Conservation (phyloP, 2,329 filamentous ascomycete species). For the Fusarium stilboides region DNA sequence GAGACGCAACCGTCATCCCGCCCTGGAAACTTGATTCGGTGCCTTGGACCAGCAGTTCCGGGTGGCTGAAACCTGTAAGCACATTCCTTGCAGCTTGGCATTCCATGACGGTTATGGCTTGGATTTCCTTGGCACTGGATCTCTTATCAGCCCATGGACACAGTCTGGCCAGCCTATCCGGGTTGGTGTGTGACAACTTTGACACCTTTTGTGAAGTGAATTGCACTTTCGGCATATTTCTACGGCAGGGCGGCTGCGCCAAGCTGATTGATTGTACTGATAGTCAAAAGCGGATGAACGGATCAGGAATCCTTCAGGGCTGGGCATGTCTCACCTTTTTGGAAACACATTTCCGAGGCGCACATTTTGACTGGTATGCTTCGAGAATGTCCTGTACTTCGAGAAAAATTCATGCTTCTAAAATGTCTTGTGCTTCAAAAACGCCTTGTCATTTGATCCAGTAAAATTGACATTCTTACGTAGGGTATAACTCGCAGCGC, state of each 20-base stretch:
- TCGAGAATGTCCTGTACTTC: background rate
- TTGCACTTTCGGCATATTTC: background rate
- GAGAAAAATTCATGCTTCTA: background rate
- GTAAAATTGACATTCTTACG: conserved; percentile 5
- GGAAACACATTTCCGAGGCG: background rate
- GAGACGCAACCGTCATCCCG: conserved; percentile 14
- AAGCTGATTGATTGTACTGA: background rate
- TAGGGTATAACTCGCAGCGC: conserved; percentile 7
- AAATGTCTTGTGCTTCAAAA: no score
- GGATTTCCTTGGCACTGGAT: background rate
- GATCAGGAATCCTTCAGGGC: rapidly evolving
- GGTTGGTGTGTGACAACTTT: background rate
- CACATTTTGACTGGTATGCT: rapidly evolving
- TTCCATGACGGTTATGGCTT: conserved; percentile 10
- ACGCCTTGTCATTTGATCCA: background rate
- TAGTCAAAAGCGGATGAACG: background rate
- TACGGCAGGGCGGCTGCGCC: rapidly evolving
- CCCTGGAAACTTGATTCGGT: background rate
- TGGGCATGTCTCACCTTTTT: rapidly evolving
- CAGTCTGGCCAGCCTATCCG: background rate
- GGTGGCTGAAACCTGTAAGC: conserved; percentile 19
- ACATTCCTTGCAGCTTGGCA: background rate
- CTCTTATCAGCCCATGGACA: background rate
- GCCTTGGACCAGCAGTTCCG: no score
- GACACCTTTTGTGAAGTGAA: no score